These are phyloP conservation scores for Coniella lustricola DNA, from an alignment of 2,329 filamentous ascomycete genomes.

Conservation along the genomic window DNA sequence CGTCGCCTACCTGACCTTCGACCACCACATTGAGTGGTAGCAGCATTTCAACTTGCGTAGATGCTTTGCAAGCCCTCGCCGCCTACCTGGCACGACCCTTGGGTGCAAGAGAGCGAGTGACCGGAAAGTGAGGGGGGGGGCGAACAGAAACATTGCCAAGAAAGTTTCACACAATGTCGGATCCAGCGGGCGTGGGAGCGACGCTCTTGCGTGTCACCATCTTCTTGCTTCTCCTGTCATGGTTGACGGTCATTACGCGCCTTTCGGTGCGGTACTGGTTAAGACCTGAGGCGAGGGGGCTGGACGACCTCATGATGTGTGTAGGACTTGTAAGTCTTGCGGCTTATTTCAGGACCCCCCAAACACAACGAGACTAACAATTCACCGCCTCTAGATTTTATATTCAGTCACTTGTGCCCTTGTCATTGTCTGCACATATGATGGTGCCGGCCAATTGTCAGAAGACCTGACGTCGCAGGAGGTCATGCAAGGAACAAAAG, in stretches of 20 bases:
- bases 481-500: conserved; percentile 17
- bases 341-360: no score
- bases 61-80: no score
- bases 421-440: conserved; percentile 23
- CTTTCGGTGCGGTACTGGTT: conserved; percentile 21
- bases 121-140: no score
- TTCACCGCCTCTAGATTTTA: conserved; percentile 22
- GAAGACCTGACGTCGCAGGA: conserved; percentile 10
- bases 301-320: conserved; percentile 23
- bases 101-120: no score
- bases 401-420: conserved; percentile 21
- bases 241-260: conserved; percentile 20
- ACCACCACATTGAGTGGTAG: no score
- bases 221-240: conserved; percentile 19
- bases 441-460: conserved; percentile 22
- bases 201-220: conserved; percentile 21
- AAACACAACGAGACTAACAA: no score
- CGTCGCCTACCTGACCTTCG: no score
- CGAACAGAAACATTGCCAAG: no score
- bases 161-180: conserved; percentile 17
- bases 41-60: no score
- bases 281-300: conserved; percentile 19
- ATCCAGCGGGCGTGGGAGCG: conserved; percentile 21
- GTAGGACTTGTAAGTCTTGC: conserved; percentile 23
- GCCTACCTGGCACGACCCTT: no score